These are phyloP conservation scores for Apiotrichum siamense DNA, from an alignment of 1,284 basidiomycete species.

Conservation along the genomic window DNA sequence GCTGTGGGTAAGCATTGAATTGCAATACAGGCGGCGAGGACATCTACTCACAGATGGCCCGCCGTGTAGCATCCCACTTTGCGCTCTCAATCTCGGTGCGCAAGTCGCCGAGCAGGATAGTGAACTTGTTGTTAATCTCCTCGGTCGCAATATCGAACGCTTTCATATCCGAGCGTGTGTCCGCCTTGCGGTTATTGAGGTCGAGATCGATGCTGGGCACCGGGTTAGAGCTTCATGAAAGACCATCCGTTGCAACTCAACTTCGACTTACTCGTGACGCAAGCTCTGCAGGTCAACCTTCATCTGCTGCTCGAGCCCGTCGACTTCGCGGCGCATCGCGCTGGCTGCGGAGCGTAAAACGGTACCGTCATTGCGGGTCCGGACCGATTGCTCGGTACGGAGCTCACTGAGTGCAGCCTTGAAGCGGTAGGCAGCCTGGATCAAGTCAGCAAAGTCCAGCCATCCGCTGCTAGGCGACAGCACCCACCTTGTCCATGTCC, in stretches of 20 bases:
- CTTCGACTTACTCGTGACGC: slow-evolving; percentile 50
- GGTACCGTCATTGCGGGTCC: slow-evolving; percentile 77
- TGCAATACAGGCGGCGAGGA: too few species aligned
- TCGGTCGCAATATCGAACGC: slow-evolving; percentile 81
- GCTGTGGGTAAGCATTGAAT: slow-evolving; percentile 17
- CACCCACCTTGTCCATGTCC: slow-evolving; percentile 82
- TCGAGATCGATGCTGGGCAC: slow-evolving; percentile 78
- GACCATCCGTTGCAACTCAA: neutral
- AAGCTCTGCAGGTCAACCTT: slow-evolving; percentile 85
- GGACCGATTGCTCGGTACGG: slow-evolving; percentile 76
- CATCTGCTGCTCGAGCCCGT: slow-evolving; percentile 80
- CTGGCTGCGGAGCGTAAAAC: slow-evolving; percentile 68
- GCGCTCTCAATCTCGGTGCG: slow-evolving; percentile 79
- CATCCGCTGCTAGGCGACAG: too few species aligned
- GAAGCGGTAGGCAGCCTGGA: slow-evolving; percentile 93
- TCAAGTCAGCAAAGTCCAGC: neutral
- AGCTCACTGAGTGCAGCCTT: slow-evolving; percentile 87
- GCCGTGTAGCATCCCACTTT: slow-evolving; percentile 85
- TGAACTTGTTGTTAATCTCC: slow-evolving; percentile 80
- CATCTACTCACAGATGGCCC: slow-evolving; percentile 64
- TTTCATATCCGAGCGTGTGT: slow-evolving; percentile 83
- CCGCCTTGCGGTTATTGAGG: slow-evolving; percentile 86
- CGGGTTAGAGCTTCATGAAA: neutral
- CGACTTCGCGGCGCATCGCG: slow-evolving; percentile 79
- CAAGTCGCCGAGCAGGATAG: slow-evolving; percentile 76